Conservation (phyloP, 306 rosid genomes). For the Cicer judaicum region DNA sequence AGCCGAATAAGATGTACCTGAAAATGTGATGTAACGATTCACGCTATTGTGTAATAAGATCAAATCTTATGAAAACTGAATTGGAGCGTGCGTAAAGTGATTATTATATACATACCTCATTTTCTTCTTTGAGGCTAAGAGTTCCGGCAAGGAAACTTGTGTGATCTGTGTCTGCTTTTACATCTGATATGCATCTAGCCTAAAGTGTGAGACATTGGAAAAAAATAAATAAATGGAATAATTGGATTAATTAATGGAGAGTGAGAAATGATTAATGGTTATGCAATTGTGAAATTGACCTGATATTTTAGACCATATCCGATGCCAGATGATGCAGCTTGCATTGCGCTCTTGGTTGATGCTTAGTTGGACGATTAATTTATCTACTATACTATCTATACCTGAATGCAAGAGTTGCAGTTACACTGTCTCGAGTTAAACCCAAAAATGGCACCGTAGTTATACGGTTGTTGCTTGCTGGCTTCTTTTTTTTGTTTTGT, state of each 20-base stretch:
- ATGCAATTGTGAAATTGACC: conserved; percentile 51
- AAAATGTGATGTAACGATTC: conserved; percentile 18
- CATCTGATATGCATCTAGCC: conserved; percentile 98
- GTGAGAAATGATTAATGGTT: background rate
- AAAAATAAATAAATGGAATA: conserved; percentile 4
- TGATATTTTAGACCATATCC: conserved; percentile 98
- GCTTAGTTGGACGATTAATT: conserved; percentile 42
- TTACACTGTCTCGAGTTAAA: conserved; percentile 18
- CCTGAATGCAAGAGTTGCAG: conserved; percentile 10
- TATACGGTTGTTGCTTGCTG: background rate
- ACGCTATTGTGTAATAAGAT: conserved; percentile 35
- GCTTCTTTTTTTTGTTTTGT: background rate
- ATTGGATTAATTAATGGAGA: background rate
- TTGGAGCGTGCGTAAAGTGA: conserved; percentile 4
- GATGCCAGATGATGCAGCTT: conserved; percentile 91
- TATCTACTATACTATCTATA: background rate
- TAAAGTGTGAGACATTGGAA: conserved; percentile 13
- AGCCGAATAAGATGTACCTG: conserved; percentile 95
- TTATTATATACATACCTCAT: conserved; percentile 62
- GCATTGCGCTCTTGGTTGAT: conserved; percentile 62
- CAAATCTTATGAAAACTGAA: conserved; percentile 30
- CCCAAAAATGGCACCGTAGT: conserved; percentile 26
- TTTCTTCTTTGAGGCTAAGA: conserved; percentile 95
- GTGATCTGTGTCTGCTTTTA: conserved; percentile 93
- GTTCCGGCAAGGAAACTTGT: conserved; percentile 93